Evolutionary conservation across 2,329 filamentous ascomycete genomes (phyloP).

Genomic region (Boeremia lycopersici): DNA sequence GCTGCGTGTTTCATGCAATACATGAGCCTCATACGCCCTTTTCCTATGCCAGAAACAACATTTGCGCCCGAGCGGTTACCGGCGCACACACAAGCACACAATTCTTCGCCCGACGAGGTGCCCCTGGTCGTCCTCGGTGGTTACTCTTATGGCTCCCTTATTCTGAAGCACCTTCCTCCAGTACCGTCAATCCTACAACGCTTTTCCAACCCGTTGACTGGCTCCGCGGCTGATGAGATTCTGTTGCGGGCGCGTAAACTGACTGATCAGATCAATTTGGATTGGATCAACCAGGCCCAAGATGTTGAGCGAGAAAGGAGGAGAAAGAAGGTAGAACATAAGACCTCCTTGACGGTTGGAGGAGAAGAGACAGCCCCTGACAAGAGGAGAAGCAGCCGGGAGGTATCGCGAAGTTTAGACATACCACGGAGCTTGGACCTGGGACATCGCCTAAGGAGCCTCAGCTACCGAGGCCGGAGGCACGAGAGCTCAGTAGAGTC

Average conservation of each 20-base stretch:
- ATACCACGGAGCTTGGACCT: slow-evolving; percentile 45
- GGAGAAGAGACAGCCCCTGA: slow-evolving; percentile 55
- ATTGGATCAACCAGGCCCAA: slow-evolving; percentile 43
- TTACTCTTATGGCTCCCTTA: slow-evolving; percentile 89
- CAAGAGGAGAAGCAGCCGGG: slow-evolving; percentile 50
- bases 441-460: slow-evolving; percentile 31
- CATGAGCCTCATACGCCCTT: slow-evolving; percentile 60
- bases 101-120: neutral
- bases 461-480: slow-evolving; percentile 33
- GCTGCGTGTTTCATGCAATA: slow-evolving; percentile 82
- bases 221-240: slow-evolving; percentile 70
- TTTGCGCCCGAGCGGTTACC: slow-evolving; percentile 26
- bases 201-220: slow-evolving; percentile 61
- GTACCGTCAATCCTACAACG: slow-evolving; percentile 60
- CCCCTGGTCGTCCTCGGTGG: slow-evolving; percentile 69
- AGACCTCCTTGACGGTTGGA: slow-evolving; percentile 48
- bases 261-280: slow-evolving; percentile 65
- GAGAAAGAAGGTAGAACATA: slow-evolving; percentile 38
- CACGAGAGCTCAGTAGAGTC: slow-evolving; percentile 13
- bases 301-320: slow-evolving; percentile 26
- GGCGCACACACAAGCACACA: neutral
- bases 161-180: slow-evolving; percentile 74
- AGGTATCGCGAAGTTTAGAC: slow-evolving; percentile 43
- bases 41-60: slow-evolving; percentile 19
- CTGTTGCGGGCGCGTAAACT: slow-evolving; percentile 71